Evolutionary conservation across 768 basidiomycete species (phyloP).

Genomic region (Pilatotrama ljubarskyi): DNA sequence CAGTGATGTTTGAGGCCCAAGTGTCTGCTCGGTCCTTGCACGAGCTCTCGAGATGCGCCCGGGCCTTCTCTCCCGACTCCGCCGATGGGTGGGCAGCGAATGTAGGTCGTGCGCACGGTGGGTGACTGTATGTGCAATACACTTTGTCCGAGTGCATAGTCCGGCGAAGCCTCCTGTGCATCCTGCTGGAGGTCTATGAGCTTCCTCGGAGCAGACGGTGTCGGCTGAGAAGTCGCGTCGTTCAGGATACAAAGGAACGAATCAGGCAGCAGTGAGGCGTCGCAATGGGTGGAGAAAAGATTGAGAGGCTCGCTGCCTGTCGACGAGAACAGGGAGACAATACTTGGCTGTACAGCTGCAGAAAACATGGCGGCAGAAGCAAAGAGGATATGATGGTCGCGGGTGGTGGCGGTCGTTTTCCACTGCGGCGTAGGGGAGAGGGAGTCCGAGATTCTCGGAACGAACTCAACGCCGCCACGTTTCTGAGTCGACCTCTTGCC

Average conservation of each 20-base stretch:
- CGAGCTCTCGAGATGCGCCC: not conserved
- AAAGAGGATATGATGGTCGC: not conserved
- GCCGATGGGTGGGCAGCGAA: slow-evolving; percentile 54
- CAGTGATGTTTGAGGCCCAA: slow-evolving; percentile 70
- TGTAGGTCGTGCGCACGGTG: slow-evolving; percentile 63
- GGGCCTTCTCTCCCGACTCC: not conserved
- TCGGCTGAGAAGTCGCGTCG: slow-evolving; percentile 52
- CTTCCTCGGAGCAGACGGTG: slow-evolving; percentile 45
- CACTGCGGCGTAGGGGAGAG: too few species aligned
- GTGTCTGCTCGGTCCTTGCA: slow-evolving; percentile 24
- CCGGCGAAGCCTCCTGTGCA: slow-evolving; percentile 21
- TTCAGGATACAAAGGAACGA: slow-evolving; percentile 66
- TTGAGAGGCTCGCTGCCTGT: slow-evolving; percentile 61
- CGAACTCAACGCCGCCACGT: not conserved
- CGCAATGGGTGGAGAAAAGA: slow-evolving; percentile 51
- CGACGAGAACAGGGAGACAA: slow-evolving; percentile 77
- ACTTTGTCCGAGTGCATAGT: slow-evolving; percentile 54
- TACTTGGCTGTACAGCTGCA: slow-evolving; percentile 48
- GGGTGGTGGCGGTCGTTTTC: not conserved
- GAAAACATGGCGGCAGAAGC: slow-evolving; percentile 16
- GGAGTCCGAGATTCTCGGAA: not conserved
- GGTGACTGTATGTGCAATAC: slow-evolving; percentile 83
- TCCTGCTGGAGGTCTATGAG: slow-evolving; percentile 37
- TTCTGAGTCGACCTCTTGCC: too few species aligned
- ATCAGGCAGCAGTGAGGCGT: slow-evolving; percentile 54